Base-by-base conservation (phyloP, 2,329 filamentous ascomycete species). In the Raffaelea albimanens region DNA sequence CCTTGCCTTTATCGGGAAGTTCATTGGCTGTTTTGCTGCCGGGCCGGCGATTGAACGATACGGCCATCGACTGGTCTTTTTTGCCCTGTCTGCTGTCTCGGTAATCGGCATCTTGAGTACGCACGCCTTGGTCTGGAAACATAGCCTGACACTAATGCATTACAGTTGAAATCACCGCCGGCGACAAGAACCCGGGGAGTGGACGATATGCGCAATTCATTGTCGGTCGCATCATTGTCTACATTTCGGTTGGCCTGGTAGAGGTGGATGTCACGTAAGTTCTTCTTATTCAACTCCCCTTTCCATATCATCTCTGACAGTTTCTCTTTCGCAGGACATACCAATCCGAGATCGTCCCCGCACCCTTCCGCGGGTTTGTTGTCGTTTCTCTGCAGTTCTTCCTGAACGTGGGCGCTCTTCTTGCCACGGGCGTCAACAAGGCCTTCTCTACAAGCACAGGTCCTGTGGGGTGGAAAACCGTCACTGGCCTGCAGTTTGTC, bases 231-330 rank as follows among this genome's bases (percentile, higher is more conserved):
- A 53, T 56, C 39, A 49, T 56, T 41, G 53, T 56, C 16, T 56
- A 56, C 43, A 52, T 55, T 4, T 53, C 53, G 20, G 47, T 56
- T 31, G 53, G 53, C 33, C 46, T 56, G 4, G 53, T 55, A 4
- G 53, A 56, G 36, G 53, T 56, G 18, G 44, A 53, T 43, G 53
- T 56, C 34, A 56, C 52, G n/a, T n/a, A n/a, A n/a, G 52, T 55
- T 29, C 50, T 52, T 34, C 34, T 21, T 21, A 4, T 29, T 18
- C 18, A n/a, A n/a, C 29, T 20, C 20, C 11, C 10, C 34, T 20
- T 20, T 19, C 13, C 25, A 13, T 34, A 29, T 5, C 16, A 5
- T 20, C 25, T 31, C 11, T 42, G 9, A 21, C 16, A 43, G 2
- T 8, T 18, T 18, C 19, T 29, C 22, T n/a, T n/a, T n/a, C n/a